Evolutionary conservation across 148 eudicot genomes (phyloP).

Genomic region (Agrostemma githago): DNA sequence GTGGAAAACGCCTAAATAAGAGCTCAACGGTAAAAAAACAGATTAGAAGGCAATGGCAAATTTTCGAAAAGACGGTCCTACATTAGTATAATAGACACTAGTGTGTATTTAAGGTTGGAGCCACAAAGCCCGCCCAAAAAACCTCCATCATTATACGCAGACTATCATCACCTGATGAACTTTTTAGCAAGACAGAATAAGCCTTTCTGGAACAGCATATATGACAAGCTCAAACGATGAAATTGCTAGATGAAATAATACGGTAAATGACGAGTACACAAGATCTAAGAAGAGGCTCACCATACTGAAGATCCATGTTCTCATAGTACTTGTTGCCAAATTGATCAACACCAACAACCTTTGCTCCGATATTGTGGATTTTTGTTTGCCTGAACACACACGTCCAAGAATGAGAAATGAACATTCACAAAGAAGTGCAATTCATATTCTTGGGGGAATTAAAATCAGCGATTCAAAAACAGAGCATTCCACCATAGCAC

Average conservation of each 20-base stretch:
- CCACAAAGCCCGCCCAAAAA: not conserved
- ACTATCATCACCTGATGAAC: not conserved
- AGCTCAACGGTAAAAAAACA: not conserved
- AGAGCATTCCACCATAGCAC: not conserved
- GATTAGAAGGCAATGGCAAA: not conserved
- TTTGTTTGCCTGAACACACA: slow-evolving; percentile 80
- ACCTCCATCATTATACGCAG: not conserved
- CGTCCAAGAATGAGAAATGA: not conserved
- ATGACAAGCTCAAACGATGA: not conserved
- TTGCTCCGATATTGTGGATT: slow-evolving; percentile 90
- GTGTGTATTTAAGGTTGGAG: not conserved
- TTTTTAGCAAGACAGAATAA: not conserved
- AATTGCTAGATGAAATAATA: not conserved
- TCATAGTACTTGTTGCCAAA: slow-evolving; percentile 90
- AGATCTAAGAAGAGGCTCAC: slow-evolving; percentile 39
- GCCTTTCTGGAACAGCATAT: not conserved
- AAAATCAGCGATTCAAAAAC: not conserved
- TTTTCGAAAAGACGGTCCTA: not conserved
- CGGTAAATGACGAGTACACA: not conserved
- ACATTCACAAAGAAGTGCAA: not conserved
- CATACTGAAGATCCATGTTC: slow-evolving; percentile 71
- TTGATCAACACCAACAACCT: slow-evolving; percentile 87
- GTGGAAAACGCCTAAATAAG: not conserved
- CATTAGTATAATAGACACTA: not conserved
- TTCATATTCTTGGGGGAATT: too few species aligned